Evolutionary conservation across 1,139 yeast genomes (phyloP), one percentile per base, ranked within the genome.

Genomic region (Petasospora fabianii): DNA sequence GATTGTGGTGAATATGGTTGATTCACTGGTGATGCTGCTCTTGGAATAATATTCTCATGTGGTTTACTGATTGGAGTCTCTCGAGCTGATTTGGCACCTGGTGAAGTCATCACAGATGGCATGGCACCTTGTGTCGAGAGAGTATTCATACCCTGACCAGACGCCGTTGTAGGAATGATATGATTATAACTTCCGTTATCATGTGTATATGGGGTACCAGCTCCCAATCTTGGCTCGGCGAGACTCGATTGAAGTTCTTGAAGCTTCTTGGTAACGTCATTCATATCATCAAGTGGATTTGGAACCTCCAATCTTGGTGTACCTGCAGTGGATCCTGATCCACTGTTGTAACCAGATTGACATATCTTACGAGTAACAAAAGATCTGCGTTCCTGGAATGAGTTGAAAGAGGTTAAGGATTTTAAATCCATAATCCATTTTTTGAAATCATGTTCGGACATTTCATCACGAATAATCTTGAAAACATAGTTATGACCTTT

Each of bases 401-500:
- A 51, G 33, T 58, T 51, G 41, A 61, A 66, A 9, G 60, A 50
- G 5, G 70, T 61, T 41, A 73, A 53, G 28, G 67, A 68, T 31
- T 64, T 61, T 28, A 73, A 47, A 47, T 72, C 74, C 33, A 62
- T 61, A 9, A 65, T 55, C 79, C 79, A 74, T 51, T 66, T 68
- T 27, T 58, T 58, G 32, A 69, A 63, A 29, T 65, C 64, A 24
- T 56, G 62, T 10, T 50, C 55, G 14, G 61, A 59, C 31, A 47
- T 64, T 42, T 58, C 70, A 41, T 55, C 59, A 5, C 39, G 36
- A 39, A 54, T 57, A 21, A 41, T 39, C 36, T 53, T 54, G 32
- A 54, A 53, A 3, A 53, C 54, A 31, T 34, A 43, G 37, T 42
- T 53, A 17, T 45, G 47, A 1, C 42, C 39, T 24, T 43, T 43